Base-by-base conservation (phyloP, 768 basidiomycete species). In the Rhodotorula sphaerocarpa region DNA sequence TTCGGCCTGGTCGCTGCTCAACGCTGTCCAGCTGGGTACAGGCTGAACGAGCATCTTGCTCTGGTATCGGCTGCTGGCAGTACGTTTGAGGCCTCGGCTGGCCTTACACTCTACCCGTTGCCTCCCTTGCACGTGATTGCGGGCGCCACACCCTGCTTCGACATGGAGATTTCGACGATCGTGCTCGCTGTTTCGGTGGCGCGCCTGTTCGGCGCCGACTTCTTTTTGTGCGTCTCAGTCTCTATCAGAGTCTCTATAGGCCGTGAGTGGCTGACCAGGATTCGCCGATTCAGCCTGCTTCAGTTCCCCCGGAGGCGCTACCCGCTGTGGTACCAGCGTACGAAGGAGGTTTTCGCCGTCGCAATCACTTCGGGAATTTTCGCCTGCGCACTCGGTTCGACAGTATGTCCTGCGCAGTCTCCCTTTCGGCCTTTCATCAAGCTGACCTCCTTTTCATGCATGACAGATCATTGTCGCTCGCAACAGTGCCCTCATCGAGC, bases 201-300 rank as follows among this genome's bases (percentile, higher is more conserved):
- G 25, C n/a, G 50, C 61, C 43, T 71, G 43, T 70, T 65, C 42
- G 70, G 70, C 20, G 70, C 70, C 43, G 70, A 69, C 45, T 70
- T 70, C 54, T 71, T 71, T 65, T 70, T 71, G 36, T 39, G 16
- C 9, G 36, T 39, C 36, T 39, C 9, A 9, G 16, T 39, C 36
- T 39, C 16, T 9, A 16, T 16, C 10, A 10, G 16, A 39, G 36
- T 16, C 10, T 9, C 9, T 16, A 39, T 9, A 39, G 36, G 36
- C 16, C 16, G 36, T 10, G 10, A 16, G 36, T 16, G 36, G 36
- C 36, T 16, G 36, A 39, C 36, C 10, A 16, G 36, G 16, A 39
- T 39, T 39, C 36, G 36, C 36, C 10, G 36, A 16, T n/a, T n/a
- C 36, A 39, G 36, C 65, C 62, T 70, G 14, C 55, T 61, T n/a